phyloP scores from a whole-genome alignment of 129 eudicot genomes.

The Centrapalus pauciflorus region DNA sequence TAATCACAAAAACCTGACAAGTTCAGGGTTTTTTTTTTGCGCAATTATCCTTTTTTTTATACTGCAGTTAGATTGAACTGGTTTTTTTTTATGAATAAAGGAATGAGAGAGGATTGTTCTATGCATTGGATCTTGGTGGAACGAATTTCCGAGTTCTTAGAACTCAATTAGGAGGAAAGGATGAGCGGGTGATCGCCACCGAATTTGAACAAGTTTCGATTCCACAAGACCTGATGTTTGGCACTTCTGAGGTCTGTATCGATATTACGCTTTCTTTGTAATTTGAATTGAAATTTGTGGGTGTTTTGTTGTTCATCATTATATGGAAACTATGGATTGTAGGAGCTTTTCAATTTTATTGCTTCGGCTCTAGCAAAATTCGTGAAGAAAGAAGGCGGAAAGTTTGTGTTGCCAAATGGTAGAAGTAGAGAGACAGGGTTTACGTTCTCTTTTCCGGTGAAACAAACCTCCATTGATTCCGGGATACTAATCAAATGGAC shows the following conservation, averaged over 20 bases:
- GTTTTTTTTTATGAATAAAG: constrained; percentile 30
- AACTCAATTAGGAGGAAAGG: constrained; percentile 84
- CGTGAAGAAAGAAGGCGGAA: constrained; percentile 56
- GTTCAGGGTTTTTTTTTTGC: no score
- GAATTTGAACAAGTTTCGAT: constrained; percentile 78
- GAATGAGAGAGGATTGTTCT: constrained; percentile 77
- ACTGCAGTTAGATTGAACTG: background rate
- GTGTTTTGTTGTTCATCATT: background rate
- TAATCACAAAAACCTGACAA: no score
- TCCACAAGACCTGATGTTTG: constrained; percentile 70
- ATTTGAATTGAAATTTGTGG: background rate
- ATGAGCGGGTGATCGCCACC: constrained; percentile 55
- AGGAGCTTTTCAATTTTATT: constrained; percentile 81
- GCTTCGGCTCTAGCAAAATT: constrained; percentile 69
- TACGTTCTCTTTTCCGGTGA: constrained; percentile 86
- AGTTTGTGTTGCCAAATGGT: constrained; percentile 42
- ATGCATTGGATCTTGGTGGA: constrained; percentile 89
- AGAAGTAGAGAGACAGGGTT: constrained; percentile 78
- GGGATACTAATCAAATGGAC: constrained; percentile 88
- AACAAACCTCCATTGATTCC: constrained; percentile 69
- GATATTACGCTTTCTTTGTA: background rate
- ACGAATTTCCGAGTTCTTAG: constrained; percentile 83
- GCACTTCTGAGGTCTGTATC: constrained; percentile 59
- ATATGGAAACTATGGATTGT: constrained; percentile 4
- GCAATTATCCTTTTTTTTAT: no score